A percentile compares a stretch with the other conserved stretches of the same genome.
phyloP scores from a whole-genome alignment of 1,284 basidiomycete genomes.

The Rhodotorula sp. region DNA sequence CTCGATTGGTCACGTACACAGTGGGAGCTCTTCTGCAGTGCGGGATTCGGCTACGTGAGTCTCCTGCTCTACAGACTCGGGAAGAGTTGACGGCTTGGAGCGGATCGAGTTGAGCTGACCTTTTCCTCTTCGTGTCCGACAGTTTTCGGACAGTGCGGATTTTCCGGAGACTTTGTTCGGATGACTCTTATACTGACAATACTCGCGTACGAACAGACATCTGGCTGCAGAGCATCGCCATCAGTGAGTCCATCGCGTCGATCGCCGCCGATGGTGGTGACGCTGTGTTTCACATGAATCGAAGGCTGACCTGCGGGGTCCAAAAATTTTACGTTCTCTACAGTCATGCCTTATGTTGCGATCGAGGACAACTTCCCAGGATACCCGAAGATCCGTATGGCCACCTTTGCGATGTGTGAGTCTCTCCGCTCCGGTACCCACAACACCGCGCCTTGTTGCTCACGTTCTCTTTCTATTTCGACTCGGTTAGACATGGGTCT shows the following conservation, averaged over 20 bases:
- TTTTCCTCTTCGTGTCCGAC: not conserved
- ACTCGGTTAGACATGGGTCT: not conserved
- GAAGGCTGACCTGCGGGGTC: not conserved
- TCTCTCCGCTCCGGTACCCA: not conserved
- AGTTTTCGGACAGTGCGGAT: conserved; percentile 2
- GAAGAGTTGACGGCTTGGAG: not conserved
- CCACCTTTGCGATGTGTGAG: conserved; percentile 1
- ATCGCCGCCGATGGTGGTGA: not conserved
- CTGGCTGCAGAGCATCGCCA: conserved; percentile 8
- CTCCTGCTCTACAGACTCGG: not conserved
- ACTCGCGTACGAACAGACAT: not conserved
- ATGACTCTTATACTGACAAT: not conserved
- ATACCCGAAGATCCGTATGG: conserved; percentile 2
- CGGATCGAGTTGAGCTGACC: not conserved
- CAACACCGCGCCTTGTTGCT: not conserved
- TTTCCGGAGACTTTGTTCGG: not conserved
- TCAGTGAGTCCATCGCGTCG: not conserved
- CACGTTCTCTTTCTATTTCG: not conserved
- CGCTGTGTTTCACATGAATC: conserved; percentile 1
- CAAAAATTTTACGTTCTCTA: not conserved
- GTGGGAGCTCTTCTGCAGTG: conserved; percentile 1
- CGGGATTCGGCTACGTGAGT: not conserved
- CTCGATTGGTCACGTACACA: not conserved
- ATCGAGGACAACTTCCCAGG: not conserved
- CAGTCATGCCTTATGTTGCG: conserved; percentile 2